Evolutionary conservation across 495 filamentous ascomycete species (phyloP).

Genomic region (Penicillium taxi): DNA sequence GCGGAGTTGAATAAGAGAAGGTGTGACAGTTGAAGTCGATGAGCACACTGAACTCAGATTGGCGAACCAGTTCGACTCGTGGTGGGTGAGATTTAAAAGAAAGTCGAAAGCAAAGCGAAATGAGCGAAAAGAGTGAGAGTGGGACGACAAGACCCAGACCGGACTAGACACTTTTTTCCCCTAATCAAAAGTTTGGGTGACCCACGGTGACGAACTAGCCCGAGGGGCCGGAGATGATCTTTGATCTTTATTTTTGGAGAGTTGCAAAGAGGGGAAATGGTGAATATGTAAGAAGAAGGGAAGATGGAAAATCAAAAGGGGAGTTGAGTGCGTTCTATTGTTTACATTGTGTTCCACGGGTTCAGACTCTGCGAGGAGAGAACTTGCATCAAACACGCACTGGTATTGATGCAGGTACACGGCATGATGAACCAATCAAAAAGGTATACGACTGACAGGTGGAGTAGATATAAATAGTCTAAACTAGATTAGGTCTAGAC

Average conservation of each 20-base stretch:
- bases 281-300: constrained; percentile 1
- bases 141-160: constrained; percentile 16
- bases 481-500: constrained; percentile 3
- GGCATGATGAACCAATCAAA: constrained; percentile 4
- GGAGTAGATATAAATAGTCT: too few relatives aligned
- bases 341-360: constrained; percentile 5
- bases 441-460: too few relatives aligned
- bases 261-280: background rate
- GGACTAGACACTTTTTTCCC: constrained; percentile 16
- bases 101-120: constrained; percentile 7
- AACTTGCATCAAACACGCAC: background rate
- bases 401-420: constrained; percentile 17
- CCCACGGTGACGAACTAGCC: constrained; percentile 21
- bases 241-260: background rate
- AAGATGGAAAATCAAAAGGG: background rate
- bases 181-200: constrained; percentile 22
- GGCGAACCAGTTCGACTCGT: constrained; percentile 1
- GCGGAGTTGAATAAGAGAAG: constrained; percentile 3
- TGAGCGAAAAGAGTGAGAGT: constrained; percentile 9
- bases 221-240: constrained; percentile 8
- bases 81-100: constrained; percentile 5
- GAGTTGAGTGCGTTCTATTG: background rate
- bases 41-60: constrained; percentile 3
- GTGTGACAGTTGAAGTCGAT: constrained; percentile 2
- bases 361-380: background rate